Conservation (phyloP, 2,329 filamentous ascomycete species). For the Sporothrix brasiliensis region DNA sequence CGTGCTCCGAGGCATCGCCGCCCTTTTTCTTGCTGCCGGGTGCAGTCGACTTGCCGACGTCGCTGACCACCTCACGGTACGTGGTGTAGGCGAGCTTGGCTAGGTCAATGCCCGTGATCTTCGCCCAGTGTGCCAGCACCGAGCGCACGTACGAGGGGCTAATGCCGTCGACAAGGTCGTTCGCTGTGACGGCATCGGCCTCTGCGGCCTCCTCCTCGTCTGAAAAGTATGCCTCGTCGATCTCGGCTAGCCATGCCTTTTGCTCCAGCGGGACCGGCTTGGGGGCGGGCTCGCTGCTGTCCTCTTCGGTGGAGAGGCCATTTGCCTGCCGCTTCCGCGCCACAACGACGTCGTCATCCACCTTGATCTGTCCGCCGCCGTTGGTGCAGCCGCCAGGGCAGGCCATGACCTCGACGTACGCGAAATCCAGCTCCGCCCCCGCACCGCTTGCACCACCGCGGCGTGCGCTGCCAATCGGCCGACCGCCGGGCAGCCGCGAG, state of each 20-base stretch:
- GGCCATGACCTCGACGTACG: slow-evolving; percentile 99
- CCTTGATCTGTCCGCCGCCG: slow-evolving; percentile 91
- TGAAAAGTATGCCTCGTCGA: slow-evolving; percentile 91
- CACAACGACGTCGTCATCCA: slow-evolving; percentile 70
- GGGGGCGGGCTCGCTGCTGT: neutral
- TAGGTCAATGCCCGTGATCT: slow-evolving; percentile 68
- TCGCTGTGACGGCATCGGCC: neutral
- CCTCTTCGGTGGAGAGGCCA: no score
- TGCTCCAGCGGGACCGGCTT: slow-evolving; percentile 77
- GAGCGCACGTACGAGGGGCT: slow-evolving; percentile 67
- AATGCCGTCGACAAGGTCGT: slow-evolving; percentile 61
- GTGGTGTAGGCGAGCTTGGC: slow-evolving; percentile 79
- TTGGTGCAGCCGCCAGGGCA: slow-evolving; percentile 99
- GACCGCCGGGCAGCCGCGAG: slow-evolving; percentile 79
- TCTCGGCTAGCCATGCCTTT: slow-evolving; percentile 78
- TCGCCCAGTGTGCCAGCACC: slow-evolving; percentile 75
- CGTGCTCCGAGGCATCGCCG: slow-evolving; percentile 75
- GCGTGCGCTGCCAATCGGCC: slow-evolving; percentile 59
- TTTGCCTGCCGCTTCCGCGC: slow-evolving; percentile 45
- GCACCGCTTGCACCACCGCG: slow-evolving; percentile 45
- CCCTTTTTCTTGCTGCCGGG: slow-evolving; percentile 40
- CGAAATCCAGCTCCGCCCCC: slow-evolving; percentile 65
- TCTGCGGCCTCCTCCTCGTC: slow-evolving; percentile 55
- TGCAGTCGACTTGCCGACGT: slow-evolving; percentile 73
- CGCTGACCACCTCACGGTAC: slow-evolving; percentile 89